Base-by-base conservation (phyloP, 352 stramenopile species). In the Vaucheria bursata region DNA sequence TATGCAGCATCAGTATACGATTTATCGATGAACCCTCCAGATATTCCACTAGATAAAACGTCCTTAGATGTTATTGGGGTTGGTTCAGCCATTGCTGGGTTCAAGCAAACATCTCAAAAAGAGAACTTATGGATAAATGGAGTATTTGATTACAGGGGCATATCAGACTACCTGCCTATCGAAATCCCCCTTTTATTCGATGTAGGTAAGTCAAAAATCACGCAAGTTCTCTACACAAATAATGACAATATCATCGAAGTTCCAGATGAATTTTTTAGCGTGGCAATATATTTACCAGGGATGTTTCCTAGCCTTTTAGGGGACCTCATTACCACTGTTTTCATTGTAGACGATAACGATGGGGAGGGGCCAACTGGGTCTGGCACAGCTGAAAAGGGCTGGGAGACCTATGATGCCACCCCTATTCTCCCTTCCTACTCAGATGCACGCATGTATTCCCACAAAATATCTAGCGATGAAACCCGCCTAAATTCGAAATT, bases 281-380 rank as follows among this genome's bases (percentile, higher is more conserved):
- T 97, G 36, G 88, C 92, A 0, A 83, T 97, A 8, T 96, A 92
- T 59, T 77, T 97, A 1, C 91, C 91, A 39, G 93, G 94, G 38
- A 91, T 97, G 69, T 97, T 93, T 88, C 90, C 94, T 1, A 95
- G 87, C 35, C 88, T 88, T 2, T 87, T 89, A 1, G 93, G 93
- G 7, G 80, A 88, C 45, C 86, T 97, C 0, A 95, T 90, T 84
- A 88, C 91, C 1, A 88, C 86, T 4, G 79, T 97, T n/a, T 89
- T 84, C 0, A 96, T 98, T 49, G 18, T 73, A 50, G 77, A 97
- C 84, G 91, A 97, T 73, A 89, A 89, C 2, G 93, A 97, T 71
- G 92, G 92, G 31, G 88, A 90, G 7, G 93, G 87, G 34, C 78
- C 69, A 29, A 64, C 70, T 68, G 79, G 82, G 31, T 59, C 78